Conservation (phyloP, 2,329 filamentous ascomycete genomes). For the Ophiostoma triangulosporum region DNA sequence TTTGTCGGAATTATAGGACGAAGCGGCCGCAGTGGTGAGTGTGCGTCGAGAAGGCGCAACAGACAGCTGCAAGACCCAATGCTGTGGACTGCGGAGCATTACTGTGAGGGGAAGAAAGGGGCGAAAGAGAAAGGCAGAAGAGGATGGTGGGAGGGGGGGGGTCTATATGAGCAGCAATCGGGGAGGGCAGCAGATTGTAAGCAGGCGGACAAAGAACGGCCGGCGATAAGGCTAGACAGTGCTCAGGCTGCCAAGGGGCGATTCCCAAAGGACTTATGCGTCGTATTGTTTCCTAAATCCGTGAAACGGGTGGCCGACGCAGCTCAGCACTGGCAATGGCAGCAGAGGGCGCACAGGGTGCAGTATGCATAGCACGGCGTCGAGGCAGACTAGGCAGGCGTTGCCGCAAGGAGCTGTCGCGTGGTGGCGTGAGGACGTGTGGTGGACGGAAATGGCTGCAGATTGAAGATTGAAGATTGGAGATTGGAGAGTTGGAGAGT, state of each 20-base stretch:
- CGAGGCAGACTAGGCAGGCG: conserved; percentile 8
- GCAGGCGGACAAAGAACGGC: not conserved
- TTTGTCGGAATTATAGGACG: conserved; percentile 9
- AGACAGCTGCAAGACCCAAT: conserved; percentile 14
- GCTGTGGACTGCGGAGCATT: conserved; percentile 14
- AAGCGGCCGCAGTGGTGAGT: conserved; percentile 12
- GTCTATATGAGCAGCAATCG: not conserved
- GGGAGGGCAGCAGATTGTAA: not conserved
- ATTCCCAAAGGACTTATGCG: not conserved
- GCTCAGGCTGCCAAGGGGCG: not conserved
- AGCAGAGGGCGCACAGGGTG: conserved; percentile 4
- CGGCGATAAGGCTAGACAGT: not conserved
- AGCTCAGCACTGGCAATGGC: conserved; percentile 5
- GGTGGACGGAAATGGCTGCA: not conserved
- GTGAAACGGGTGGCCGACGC: conserved; percentile 6
- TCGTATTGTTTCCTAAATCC: conserved; percentile 9
- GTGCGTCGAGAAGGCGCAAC: conserved; percentile 14
- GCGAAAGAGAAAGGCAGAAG: not conserved
- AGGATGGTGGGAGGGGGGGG: not conserved
- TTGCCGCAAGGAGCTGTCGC: conserved; percentile 1
- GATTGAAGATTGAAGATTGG: not conserved
- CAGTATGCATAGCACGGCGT: conserved; percentile 9
- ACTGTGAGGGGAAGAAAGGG: not conserved
- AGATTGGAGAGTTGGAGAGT: too few species aligned
- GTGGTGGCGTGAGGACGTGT: not conserved